Conservation (phyloP, 2,329 filamentous ascomycete species). For the Pyrenophora teres region DNA sequence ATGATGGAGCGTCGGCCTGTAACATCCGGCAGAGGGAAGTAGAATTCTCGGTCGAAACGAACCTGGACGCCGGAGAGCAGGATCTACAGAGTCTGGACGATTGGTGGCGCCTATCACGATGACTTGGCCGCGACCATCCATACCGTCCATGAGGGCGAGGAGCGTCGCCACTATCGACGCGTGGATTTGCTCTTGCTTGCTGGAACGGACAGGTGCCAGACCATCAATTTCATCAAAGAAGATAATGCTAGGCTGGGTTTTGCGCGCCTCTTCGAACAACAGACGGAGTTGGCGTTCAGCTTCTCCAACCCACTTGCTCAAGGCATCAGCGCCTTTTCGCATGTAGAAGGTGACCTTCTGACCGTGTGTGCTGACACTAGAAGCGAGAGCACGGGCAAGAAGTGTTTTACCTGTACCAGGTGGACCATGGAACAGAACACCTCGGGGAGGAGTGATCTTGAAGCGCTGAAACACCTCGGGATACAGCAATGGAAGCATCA, state of each 20-base stretch:
- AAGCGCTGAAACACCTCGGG: constrained; percentile 92
- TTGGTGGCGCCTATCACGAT: constrained; percentile 99
- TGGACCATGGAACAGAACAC: constrained; percentile 94
- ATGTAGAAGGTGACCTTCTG: constrained; percentile 99
- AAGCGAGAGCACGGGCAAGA: constrained; percentile 89
- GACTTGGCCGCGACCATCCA: constrained; percentile 71
- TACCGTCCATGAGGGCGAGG: constrained; percentile 56
- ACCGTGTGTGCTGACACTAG: constrained; percentile 84
- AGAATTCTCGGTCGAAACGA: constrained; percentile 96
- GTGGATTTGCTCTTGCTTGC: constrained; percentile 98
- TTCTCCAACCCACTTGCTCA: constrained; percentile 99
- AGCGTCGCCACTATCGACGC: constrained; percentile 76
- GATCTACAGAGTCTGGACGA: constrained; percentile 93
- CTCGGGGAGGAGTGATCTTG: constrained; percentile 89
- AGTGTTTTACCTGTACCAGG: constrained; percentile 97
- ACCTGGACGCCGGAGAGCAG: constrained; percentile 88
- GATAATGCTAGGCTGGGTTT: constrained; percentile 97
- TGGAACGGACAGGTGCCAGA: constrained; percentile 90
- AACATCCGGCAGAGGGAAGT: constrained; percentile 88
- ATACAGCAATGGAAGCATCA: constrained; percentile 89
- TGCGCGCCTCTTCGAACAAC: constrained; percentile 92
- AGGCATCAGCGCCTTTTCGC: constrained; percentile 95
- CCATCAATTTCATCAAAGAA: constrained; percentile 99
- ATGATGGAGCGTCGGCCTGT: constrained; percentile 83
- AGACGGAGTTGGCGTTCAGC: constrained; percentile 92